Conservation (phyloP, 2,329 filamentous ascomycete species). For the Aspergillus japonicus region DNA sequence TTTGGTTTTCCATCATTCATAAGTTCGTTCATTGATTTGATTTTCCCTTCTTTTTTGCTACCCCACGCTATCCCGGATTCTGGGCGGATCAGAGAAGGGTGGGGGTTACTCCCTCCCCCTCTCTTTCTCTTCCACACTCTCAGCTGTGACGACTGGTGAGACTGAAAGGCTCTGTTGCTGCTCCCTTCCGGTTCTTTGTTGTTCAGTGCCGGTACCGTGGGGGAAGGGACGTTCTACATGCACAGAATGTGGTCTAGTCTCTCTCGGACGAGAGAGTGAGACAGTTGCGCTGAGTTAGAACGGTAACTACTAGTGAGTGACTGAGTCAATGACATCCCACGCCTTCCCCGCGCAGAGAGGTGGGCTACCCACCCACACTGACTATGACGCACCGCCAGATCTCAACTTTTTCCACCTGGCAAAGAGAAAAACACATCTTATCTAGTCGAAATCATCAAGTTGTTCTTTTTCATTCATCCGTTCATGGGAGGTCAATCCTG, state of each 20-base stretch:
- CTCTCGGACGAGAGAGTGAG: not conserved
- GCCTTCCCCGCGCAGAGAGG: not conserved
- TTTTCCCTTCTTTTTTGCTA: not conserved
- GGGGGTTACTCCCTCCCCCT: not conserved
- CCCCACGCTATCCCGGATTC: conserved; percentile 15
- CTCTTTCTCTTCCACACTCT: too few relatives aligned
- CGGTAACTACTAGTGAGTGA: not conserved
- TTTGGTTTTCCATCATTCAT: conserved; percentile 7
- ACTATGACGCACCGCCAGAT: not conserved
- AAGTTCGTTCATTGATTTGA: not conserved
- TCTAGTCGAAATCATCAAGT: not conserved
- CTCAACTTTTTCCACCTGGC: not conserved
- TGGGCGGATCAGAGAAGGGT: not conserved
- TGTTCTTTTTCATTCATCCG: conserved; percentile 4
- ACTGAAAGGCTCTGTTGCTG: too few relatives aligned
- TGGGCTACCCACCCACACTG: not conserved
- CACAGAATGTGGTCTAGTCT: too few relatives aligned
- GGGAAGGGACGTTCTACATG: too few relatives aligned
- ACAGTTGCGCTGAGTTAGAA: too few relatives aligned
- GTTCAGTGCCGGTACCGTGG: too few relatives aligned
- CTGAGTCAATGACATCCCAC: not conserved
- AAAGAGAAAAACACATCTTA: not conserved
- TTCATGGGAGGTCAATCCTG: conserved; percentile 8
- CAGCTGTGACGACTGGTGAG: too few relatives aligned
- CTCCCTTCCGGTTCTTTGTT: too few relatives aligned